These are phyloP conservation scores for Aspergillus saccharolyticus DNA, from an alignment of 495 filamentous ascomycete genomes.

Conservation along the genomic window DNA sequence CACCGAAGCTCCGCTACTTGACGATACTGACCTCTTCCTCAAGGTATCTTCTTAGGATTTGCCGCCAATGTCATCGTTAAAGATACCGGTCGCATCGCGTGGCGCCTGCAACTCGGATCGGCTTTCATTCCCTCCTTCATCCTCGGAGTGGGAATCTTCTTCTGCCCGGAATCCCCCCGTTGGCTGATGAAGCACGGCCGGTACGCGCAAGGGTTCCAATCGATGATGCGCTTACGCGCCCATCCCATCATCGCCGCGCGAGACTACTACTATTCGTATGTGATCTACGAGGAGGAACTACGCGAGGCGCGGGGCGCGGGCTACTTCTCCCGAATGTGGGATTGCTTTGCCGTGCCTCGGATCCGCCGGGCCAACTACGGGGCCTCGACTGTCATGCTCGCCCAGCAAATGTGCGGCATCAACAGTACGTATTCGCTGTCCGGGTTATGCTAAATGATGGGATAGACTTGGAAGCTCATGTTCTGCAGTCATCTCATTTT, in stretches of 20 bases:
- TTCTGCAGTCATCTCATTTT: constrained; percentile 66
- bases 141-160: constrained; percentile 53
- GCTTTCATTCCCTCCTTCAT: constrained; percentile 64
- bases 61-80: constrained; percentile 49
- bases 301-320: constrained; percentile 38
- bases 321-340: constrained; percentile 54
- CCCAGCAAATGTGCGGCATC: constrained; percentile 39
- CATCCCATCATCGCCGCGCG: constrained; percentile 31
- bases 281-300: constrained; percentile 38
- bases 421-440: constrained; percentile 13
- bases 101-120: constrained; percentile 62
- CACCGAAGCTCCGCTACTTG: not conserved
- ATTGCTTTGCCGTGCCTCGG: constrained; percentile 57
- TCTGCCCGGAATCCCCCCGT: constrained; percentile 64
- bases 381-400: constrained; percentile 62
- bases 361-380: constrained; percentile 60
- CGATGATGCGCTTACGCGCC: constrained; percentile 53
- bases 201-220: constrained; percentile 47
- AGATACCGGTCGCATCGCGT: constrained; percentile 26
- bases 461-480: no score
- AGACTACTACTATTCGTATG: constrained; percentile 42
- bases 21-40: constrained; percentile 28
- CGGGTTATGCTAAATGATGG: not conserved
- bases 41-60: constrained; percentile 57
- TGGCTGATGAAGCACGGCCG: constrained; percentile 60